Evolutionary conservation across 2,329 filamentous ascomycete genomes (phyloP), one percentile per base, ranked within the genome.

Genomic region (Aspergillus sp.): DNA sequence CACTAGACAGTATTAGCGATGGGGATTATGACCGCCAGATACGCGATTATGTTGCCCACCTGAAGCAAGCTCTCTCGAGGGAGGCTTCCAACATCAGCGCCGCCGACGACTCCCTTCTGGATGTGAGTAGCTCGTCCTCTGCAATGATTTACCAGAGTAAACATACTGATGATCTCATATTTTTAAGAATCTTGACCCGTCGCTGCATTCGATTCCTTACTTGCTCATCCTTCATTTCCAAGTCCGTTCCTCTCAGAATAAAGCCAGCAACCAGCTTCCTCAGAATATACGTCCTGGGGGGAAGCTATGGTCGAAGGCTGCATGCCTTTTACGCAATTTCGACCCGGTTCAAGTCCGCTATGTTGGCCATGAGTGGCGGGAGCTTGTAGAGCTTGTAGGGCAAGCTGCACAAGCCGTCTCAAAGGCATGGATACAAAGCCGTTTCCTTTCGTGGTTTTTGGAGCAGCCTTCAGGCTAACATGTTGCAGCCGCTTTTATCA

Each of bases 121-220:
- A 57, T 39, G 57, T 58, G 41, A 52, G 57, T 29, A 15, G 19
- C 17, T 10, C n/a, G 24, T 24, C 19, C 13, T 11, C n/a, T 15
- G 11, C 13, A 17, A 5, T 29, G 8, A 13, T 26, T 20, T 20
- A 15, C 12, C 22, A 12, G 22, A 7, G 8, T 20, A 7, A 13
- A 12, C 12, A n/a, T n/a, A n/a, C n/a, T 15, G 4, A 17, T 41
- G 36, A 10, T 29, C 32, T 20, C 31, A 35, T n/a, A 14, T 43
- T n/a, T 25, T 42, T 13, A 24, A 57, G 50, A 36, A 45, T 22
- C 44, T 78, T 36, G 65, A 79, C 44, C 75, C 78, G 13, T 54
- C 67, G 5, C 53, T 65, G 24, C 74, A 81, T 51, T 71, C 72
- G 12, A 64, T 80, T 40, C 63, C 72, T 6, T 81, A 78, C 53